Base-by-base conservation (phyloP, 2,329 filamentous ascomycete genomes). In the Clarireedia homoeocarpa region DNA sequence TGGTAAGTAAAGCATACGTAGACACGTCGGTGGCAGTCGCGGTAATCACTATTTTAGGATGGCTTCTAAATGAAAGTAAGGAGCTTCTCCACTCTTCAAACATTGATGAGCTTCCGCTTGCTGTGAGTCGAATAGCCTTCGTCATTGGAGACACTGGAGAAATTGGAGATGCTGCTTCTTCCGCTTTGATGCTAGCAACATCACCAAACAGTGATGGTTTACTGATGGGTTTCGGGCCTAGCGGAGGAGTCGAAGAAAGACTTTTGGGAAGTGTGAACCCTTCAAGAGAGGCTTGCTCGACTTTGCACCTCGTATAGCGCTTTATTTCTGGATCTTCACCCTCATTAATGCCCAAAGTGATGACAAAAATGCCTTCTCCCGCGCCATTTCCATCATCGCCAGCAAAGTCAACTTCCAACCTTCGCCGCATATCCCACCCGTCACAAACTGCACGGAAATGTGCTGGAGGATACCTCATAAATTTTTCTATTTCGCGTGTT, bases 381-480 rank as follows among this genome's bases (percentile, higher is more conserved):
- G 84, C 85, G 49, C 84, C 82, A 54, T 82, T 75, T n/a, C 82
- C 81, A 71, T 94, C 88, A 62, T 91, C 89, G 20, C 82, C 84
- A 42, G 87, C 87, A 71, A 96, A 97, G 67, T 99, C 94, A 2
- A 96, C 89, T 65, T 94, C 86, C 2, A 97, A 74, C 59, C 77
- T 84, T 58, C 91, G 82, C 53, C 84, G 84, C 91, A 97, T 97
- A 66, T 97, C 89, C 92, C 94, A 97, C 2, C 88, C 87, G 57
- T 87, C 75, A 66, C 88, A 97, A 1, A 83, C 76, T 65, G 84
- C 85, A 23, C 85, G 83, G 69, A 95, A 95, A 63, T 95, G 82
- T 42, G 82, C 80, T 4, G 92, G 91, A 62, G 82, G 85, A 63
- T 86, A 83, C 0, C 75, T 75, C 17, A 95, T 70, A 62, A 88